phyloP scores from a whole-genome alignment of 768 basidiomycete genomes.

The Bullera alba region DNA sequence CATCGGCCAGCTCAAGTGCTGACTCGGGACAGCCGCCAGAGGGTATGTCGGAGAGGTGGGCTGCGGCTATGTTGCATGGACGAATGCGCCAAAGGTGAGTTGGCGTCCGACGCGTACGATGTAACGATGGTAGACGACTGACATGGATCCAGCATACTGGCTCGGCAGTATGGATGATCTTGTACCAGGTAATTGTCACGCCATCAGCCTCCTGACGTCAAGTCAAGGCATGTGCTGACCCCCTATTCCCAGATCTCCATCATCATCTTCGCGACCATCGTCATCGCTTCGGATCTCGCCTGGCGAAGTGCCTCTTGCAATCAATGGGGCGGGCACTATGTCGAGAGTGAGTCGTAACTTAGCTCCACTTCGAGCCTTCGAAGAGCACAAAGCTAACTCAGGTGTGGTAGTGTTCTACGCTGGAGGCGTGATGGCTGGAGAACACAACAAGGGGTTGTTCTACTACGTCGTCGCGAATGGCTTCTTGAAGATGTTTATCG shows the following conservation, averaged over 20 bases:
- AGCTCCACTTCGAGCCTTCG: neutral
- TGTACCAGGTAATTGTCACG: conserved; percentile 7
- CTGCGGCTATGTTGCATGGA: conserved; percentile 11
- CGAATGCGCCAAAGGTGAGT: conserved; percentile 15
- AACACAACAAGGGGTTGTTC: conserved; percentile 9
- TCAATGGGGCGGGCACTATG: conserved; percentile 8
- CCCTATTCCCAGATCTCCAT: conserved; percentile 9
- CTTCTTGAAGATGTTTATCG: conserved; percentile 24
- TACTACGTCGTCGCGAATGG: conserved; percentile 22
- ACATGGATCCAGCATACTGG: conserved; percentile 4
- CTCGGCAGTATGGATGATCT: conserved; percentile 13
- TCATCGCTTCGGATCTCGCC: conserved; percentile 13
- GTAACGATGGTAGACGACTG: neutral
- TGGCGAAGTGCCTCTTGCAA: conserved; percentile 11
- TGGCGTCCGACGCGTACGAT: neutral
- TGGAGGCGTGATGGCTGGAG: conserved; percentile 10
- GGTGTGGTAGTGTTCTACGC: conserved; percentile 10
- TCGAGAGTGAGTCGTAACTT: conserved; percentile 3
- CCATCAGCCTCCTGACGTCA: neutral
- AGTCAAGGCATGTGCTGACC: neutral
- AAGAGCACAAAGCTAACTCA: neutral
- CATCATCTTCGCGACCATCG: conserved; percentile 8
- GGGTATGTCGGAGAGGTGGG: conserved; percentile 8
- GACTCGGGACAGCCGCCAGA: conserved; percentile 3
- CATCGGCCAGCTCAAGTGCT: neutral